Evolutionary conservation across 176 grass and related monocot species (phyloP), one percentile per base, ranked within the genome.

Genomic region (Neostapfia colusana): DNA sequence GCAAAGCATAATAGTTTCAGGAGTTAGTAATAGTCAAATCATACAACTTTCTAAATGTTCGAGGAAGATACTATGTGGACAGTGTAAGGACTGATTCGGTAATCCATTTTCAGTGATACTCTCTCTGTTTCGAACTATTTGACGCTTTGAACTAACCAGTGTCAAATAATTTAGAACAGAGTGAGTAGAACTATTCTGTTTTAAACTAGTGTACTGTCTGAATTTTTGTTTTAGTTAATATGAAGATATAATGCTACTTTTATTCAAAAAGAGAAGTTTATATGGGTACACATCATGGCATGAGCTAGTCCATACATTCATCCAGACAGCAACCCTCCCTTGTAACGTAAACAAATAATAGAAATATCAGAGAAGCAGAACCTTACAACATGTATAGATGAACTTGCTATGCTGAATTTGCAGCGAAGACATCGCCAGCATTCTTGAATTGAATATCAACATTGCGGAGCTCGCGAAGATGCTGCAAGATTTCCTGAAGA

Each of bases 401-500:
- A 13, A 34, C 36, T 9, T 38, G 54, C 81, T 88, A 80, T 1
- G 45, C 86, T 70, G 45, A 84, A 65, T 88, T 84, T 70, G 45
- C 64, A 24, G 81, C 70, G 12, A 95, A 63, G 65, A 27, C 70
- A 38, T 86, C 89, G 0, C 82, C 83, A 4, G 85, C 83, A 69
- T 92, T 85, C 76, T 69, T 95, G 14, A 82, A 87, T 39, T 83
- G 87, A 66, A 92, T 76, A 68, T 99, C 95, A 66, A 99, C 85
- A 37, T 18, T 90, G 54, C 85, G 84, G 43, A 99, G 87, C 51
- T 99, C 92, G 40, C 96, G 92, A 43, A 99, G 90, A 72, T 99
- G 92, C 70, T 99, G 87, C 46, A 99, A 83, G 60, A 99, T 99
- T 56, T 99, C 96, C 40, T 90, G 83, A 78, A 99, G 87, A 82